Evolutionary conservation across 306 rosid species (phyloP).

Genomic region (Ochetophila trinervis): DNA sequence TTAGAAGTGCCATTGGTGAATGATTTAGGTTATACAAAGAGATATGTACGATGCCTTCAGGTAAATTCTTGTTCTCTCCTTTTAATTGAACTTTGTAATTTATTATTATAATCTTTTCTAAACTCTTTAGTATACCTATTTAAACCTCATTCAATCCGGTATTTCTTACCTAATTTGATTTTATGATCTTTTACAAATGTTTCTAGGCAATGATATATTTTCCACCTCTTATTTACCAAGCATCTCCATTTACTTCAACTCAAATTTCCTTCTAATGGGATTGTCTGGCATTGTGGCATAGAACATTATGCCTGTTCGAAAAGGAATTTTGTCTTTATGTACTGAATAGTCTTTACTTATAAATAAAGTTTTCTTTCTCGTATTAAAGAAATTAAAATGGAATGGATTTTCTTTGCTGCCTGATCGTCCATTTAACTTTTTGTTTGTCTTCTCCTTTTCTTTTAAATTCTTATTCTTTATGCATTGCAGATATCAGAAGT

Average conservation of each 20-base stretch:
- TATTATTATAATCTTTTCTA: no score
- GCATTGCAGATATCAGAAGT: constrained; percentile 90
- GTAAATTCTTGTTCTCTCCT: constrained; percentile 36
- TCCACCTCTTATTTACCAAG: not conserved
- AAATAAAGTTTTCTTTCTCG: no score
- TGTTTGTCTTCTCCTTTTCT: not conserved
- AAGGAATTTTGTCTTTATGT: no score
- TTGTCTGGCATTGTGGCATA: no score
- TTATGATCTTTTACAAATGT: no score
- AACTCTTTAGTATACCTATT: no score
- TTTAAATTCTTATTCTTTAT: constrained; percentile 13
- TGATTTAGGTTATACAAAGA: constrained; percentile 98
- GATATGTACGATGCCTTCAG: constrained; percentile 98
- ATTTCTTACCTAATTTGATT: no score
- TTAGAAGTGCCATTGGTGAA: constrained; percentile 98
- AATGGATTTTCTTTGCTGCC: not conserved
- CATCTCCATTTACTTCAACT: not conserved
- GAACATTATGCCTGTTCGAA: no score
- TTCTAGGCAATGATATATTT: not conserved
- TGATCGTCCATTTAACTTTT: not conserved
- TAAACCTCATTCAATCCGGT: not conserved
- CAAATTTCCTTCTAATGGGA: no score
- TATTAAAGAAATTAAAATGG: no score
- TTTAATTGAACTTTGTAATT: no score
- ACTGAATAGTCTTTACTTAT: no score